Evolutionary conservation across 2,329 filamentous ascomycete species (phyloP).

Genomic region (Pseudogymnoascus sp.): DNA sequence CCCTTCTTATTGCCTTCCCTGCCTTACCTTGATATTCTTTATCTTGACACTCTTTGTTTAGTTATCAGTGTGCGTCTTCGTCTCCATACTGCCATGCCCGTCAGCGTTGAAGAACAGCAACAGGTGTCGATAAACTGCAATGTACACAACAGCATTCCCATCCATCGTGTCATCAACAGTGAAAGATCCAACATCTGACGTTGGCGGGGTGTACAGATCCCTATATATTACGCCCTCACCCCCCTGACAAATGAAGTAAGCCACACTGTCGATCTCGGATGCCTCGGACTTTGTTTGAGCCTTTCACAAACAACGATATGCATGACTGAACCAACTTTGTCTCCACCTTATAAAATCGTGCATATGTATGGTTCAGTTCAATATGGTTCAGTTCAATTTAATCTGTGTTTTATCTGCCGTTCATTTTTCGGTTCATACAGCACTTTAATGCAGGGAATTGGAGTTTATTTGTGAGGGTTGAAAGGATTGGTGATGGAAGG

Average conservation of each 20-base stretch:
- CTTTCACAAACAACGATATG: background rate
- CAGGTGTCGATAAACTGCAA: background rate
- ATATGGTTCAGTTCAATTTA: background rate
- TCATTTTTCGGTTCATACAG: too few species aligned
- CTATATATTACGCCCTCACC: background rate
- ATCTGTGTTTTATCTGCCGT: background rate
- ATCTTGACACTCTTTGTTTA: background rate
- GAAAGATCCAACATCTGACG: background rate
- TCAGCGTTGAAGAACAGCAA: background rate
- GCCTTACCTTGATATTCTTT: background rate
- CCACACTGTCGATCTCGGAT: background rate
- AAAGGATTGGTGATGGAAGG: too few species aligned
- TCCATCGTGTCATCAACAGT: background rate
- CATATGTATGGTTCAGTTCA: slow-evolving; percentile 3
- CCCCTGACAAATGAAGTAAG: slow-evolving; percentile 3
- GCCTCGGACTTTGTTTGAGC: background rate
- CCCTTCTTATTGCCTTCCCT: background rate
- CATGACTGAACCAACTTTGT: background rate
- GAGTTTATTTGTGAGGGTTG: too few species aligned
- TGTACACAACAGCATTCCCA: background rate
- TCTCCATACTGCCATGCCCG: background rate
- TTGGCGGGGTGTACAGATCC: background rate
- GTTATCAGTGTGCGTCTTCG: background rate
- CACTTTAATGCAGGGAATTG: too few species aligned
- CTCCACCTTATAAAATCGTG: background rate